Base-by-base conservation (phyloP, 495 filamentous ascomycete species). In the Achaetomiella virescens region DNA sequence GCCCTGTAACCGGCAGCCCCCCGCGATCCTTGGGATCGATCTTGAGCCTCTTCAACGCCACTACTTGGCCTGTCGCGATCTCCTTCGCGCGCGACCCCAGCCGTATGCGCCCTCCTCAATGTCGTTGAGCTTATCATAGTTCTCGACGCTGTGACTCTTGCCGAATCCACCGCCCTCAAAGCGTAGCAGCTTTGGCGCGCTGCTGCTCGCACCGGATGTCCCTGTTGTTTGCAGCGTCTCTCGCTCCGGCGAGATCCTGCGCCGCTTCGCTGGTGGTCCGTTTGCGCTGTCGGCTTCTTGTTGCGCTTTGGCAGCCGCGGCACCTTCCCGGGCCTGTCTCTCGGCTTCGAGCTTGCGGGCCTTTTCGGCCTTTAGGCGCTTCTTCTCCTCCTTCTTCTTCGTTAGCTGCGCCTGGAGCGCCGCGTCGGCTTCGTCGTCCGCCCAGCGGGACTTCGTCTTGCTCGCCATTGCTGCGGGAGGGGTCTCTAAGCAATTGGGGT, bases 21-120 rank as follows among this genome's bases (percentile, higher is more conserved):
- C 90, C 86, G 55, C 69, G 72, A 59, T 86, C 84, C 57, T 78
- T 77, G 66, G 85, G 81, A 58, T 96, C 89, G 74, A 97, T 84
- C 78, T 98, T 98, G 48, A 97, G 78, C 67, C 90, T 86, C 78
- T 98, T 98, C 61, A 98, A 72, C 37, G 93, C 93, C 20, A 97
- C 91, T 7, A 98, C 78, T 56, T 90, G 84, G 7, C 90, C 90
- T 1, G 93, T 95, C 3, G 77, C 77, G 11, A 78, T 80, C 67
- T 96, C 90, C 57, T 77, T 83, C 8, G 92, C 93, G 25, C 93
- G 75, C 38, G 92, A 91, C 4, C 93, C 82, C 84, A 91, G 48
- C 93, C 93, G 72, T 97, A 98, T 1, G 89, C 87, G 49, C 93
- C 93, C 70, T 98, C 93, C 68, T 97, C 93, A 64, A 98, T 98